A percentile compares a stretch with the other conserved stretches of the same genome.
These are phyloP conservation scores for Mycena rebaudengoi DNA, from an alignment of 768 basidiomycete genomes.

Conservation along the genomic window DNA sequence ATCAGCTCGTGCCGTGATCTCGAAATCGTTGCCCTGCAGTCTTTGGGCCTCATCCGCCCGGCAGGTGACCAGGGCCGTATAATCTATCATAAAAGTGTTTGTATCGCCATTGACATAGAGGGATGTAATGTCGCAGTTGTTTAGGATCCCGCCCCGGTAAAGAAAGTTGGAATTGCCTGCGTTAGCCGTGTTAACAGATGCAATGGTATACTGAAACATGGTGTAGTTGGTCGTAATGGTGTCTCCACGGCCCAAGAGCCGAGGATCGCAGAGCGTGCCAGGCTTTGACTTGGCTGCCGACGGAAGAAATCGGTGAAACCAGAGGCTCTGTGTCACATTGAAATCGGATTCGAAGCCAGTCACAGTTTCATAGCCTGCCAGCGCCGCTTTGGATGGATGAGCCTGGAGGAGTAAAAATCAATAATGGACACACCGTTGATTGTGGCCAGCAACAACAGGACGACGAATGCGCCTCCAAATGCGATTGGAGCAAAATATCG, in stretches of 20 bases:
- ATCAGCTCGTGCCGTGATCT: conserved; percentile 25
- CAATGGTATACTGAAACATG: conserved; percentile 34
- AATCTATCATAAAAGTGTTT: conserved; percentile 21
- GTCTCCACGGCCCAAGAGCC: conserved; percentile 36
- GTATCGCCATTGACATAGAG: conserved; percentile 29
- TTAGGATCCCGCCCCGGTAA: conserved; percentile 33
- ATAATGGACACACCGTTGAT: conserved; percentile 26
- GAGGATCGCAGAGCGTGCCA: conserved; percentile 36
- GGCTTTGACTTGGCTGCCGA: conserved; percentile 22
- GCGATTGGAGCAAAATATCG: not conserved
- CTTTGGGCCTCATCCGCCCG: not conserved
- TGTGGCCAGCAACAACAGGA: conserved; percentile 27
- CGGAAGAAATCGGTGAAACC: conserved; percentile 35
- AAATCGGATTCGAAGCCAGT: conserved; percentile 33
- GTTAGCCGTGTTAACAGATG: conserved; percentile 29
- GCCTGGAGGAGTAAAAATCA: not conserved
- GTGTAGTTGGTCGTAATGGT: conserved; percentile 36
- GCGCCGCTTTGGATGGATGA: conserved; percentile 23
- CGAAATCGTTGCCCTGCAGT: not conserved
- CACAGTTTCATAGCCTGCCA: conserved; percentile 37
- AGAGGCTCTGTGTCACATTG: conserved; percentile 32
- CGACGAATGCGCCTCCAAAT: conserved; percentile 18
- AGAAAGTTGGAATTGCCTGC: conserved; percentile 31
- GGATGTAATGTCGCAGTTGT: conserved; percentile 35
- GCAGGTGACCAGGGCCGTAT: conserved; percentile 28